These are phyloP conservation scores for Selaginella moellendorffii DNA, from an alignment of 75 land plant species.

Conservation along the genomic window DNA sequence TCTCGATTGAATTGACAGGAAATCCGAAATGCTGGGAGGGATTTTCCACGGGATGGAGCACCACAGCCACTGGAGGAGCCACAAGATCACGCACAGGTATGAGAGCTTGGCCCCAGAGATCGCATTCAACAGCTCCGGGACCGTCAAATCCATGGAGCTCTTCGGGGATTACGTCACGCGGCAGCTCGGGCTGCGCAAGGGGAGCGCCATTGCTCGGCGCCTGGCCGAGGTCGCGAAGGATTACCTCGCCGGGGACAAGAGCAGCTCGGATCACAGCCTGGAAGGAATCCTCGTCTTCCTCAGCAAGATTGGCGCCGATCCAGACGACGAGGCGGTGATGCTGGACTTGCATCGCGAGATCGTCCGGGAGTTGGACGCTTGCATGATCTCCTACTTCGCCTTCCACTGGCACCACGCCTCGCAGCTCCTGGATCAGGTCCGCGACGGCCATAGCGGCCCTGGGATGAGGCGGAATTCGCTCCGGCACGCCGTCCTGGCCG, in stretches of 20 bases:
- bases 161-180: slow-evolving; percentile 33
- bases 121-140: not conserved
- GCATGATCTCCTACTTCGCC: slow-evolving; percentile 60
- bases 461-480: slow-evolving; percentile 6
- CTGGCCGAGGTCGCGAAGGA: slow-evolving; percentile 39
- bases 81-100: no score
- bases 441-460: no score
- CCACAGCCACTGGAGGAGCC: no score
- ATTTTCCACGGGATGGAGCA: no score
- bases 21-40: no score
- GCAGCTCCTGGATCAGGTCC: slow-evolving; percentile 40
- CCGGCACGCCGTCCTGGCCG: not conserved
- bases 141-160: not conserved
- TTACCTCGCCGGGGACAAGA: slow-evolving; percentile 41
- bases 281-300: slow-evolving; percentile 9
- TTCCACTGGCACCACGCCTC: slow-evolving; percentile 60
- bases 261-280: slow-evolving; percentile 17
- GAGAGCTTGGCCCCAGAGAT: not conserved
- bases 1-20: no score
- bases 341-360: slow-evolving; percentile 33
- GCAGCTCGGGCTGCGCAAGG: slow-evolving; percentile 42
- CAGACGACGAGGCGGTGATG: slow-evolving; percentile 21
- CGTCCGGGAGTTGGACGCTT: slow-evolving; percentile 51
- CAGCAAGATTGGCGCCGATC: slow-evolving; percentile 6
- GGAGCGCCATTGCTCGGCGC: no score